A percentile compares a stretch with the other conserved stretches of the same genome.
These are phyloP conservation scores for Saturnispora galanensis DNA, from an alignment of 805 yeast genomes.

Conservation along the genomic window DNA sequence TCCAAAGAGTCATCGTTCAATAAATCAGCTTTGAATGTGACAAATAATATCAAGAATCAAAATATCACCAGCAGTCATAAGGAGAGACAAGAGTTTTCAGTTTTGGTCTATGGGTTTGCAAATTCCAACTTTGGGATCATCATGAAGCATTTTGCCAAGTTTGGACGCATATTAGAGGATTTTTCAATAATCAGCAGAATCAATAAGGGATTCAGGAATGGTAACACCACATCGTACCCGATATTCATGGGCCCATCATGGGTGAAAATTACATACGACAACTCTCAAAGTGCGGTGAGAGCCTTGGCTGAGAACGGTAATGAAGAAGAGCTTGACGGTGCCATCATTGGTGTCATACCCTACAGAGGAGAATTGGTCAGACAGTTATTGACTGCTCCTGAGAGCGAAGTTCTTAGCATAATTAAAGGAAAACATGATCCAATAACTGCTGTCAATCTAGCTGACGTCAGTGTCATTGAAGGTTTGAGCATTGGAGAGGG, in stretches of 20 bases:
- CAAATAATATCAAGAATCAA: too few species aligned
- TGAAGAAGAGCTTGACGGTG: constrained; percentile 46
- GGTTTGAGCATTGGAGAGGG: constrained; percentile 5
- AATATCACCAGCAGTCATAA: too few species aligned
- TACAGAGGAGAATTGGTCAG: constrained; percentile 53
- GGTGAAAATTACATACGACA: constrained; percentile 82
- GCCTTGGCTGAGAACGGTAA: constrained; percentile 81
- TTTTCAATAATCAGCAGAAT: not conserved
- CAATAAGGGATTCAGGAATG: not conserved
- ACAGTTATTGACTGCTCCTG: constrained; percentile 34
- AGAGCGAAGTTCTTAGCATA: constrained; percentile 27
- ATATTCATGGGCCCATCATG: constrained; percentile 80
- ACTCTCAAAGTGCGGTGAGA: constrained; percentile 63
- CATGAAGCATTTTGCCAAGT: constrained; percentile 11
- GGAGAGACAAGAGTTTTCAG: constrained; percentile 42
- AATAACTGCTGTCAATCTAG: not conserved
- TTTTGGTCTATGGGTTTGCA: constrained; percentile 47
- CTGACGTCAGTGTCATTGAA: not conserved
- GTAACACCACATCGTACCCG: constrained; percentile 30
- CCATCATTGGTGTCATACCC: constrained; percentile 55
- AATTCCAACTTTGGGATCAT: not conserved
- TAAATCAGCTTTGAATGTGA: too few species aligned
- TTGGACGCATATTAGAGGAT: constrained; percentile 13
- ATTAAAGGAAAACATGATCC: not conserved
- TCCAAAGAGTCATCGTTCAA: not conserved